Base-by-base conservation (phyloP, 78 protist genomes). In the Dictyostelium firmibasis region DNA sequence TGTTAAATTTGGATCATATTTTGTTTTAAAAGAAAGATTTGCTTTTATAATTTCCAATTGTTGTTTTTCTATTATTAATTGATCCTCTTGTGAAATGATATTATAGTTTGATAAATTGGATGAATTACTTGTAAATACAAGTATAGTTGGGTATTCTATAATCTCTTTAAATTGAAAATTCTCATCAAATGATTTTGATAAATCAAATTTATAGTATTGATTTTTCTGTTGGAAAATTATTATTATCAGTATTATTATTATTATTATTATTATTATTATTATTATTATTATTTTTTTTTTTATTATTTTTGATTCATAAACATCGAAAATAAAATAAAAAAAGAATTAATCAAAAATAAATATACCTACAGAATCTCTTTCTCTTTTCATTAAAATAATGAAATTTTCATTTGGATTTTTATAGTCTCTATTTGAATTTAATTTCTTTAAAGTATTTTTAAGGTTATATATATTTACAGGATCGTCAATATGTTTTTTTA, bases 1-100 rank as follows among this genome's bases (percentile, higher is more conserved):
- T 76, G 82, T 76, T 36, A 76, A 29, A 76, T 76, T 76, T 76
- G 82, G 82, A 23, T 76, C 82, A 23, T 76, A 76, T 76, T 76
- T 76, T 31, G 82, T 76, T 76, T 38, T 76, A 41, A 76, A 76
- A 76, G 23, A 27, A 23, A 76, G 29, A 8, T 76, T 76, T 38
- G 44, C 23, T 36, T 23, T 29, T 76, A 76, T 76, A 41, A 76
- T 76, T 76, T 79, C 84, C 27, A 44, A 2, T 79, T 79, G 84
- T 47, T 79, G 33, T 4, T 79, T 79, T 47, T 79, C 70, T 4
- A 79, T 79, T 9, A 5, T 36, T 47, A 16, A 36, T 79, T 44
- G 31, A 27, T 79, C 84, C 4, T 79, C 41, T 10, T 1, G 7
- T 47, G 38, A 9, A 25, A 79, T 79, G 5, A 79, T 79, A 44